Evolutionary conservation across 495 filamentous ascomycete genomes (phyloP).

Genomic region (Penicillium bialowiezense): DNA sequence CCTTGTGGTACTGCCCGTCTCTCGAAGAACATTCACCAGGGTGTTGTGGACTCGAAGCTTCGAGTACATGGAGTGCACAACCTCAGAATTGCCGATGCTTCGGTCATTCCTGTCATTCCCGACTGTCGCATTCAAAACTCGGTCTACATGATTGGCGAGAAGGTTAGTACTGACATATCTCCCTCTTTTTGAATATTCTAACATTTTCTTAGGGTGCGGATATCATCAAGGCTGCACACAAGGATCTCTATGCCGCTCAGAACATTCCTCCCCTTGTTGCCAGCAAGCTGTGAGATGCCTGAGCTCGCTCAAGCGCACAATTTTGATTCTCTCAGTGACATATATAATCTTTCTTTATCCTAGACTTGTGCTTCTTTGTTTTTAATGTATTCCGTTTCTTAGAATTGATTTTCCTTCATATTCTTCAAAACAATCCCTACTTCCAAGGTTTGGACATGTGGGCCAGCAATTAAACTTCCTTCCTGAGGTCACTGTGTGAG

Average conservation of each 20-base stretch:
- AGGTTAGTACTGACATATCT: slow-evolving; percentile 26
- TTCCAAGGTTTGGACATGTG: too few species aligned
- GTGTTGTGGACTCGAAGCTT: slow-evolving; percentile 52
- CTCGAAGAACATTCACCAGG: slow-evolving; percentile 48
- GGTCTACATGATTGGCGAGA: slow-evolving; percentile 59
- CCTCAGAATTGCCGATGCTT: slow-evolving; percentile 48
- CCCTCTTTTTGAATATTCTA: not conserved
- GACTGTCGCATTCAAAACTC: slow-evolving; percentile 44
- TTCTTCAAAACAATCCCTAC: too few species aligned
- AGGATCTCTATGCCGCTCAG: slow-evolving; percentile 28
- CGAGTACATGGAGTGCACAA: slow-evolving; percentile 52
- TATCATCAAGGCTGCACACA: slow-evolving; percentile 30
- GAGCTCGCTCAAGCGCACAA: too few species aligned
- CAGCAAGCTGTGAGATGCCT: slow-evolving; percentile 8
- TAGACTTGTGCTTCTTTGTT: too few species aligned
- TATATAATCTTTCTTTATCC: too few species aligned
- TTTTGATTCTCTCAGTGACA: too few species aligned
- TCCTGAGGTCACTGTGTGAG: too few species aligned
- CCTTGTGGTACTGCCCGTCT: slow-evolving; percentile 56
- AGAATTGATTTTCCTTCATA: too few species aligned
- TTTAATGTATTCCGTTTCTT: too few species aligned
- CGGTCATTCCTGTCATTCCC: slow-evolving; percentile 37
- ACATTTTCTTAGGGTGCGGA: slow-evolving; percentile 25
- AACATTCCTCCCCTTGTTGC: slow-evolving; percentile 13
- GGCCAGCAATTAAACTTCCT: too few species aligned